These are phyloP conservation scores for Avena insularis DNA, from an alignment of 176 grass and related monocot species.

Conservation along the genomic window DNA sequence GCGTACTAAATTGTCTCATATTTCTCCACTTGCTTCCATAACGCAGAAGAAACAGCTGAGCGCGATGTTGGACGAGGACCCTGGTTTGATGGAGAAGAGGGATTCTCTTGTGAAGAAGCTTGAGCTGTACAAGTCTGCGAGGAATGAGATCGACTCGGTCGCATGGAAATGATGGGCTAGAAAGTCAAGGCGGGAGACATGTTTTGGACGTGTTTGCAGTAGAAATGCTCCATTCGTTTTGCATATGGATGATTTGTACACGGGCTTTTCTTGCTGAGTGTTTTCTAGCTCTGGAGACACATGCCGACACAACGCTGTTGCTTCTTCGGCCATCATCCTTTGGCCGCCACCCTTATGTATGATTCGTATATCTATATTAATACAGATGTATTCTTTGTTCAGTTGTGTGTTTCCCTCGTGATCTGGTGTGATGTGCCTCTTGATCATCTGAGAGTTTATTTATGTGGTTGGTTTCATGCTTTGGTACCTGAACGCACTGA, in stretches of 20 bases:
- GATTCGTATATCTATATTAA: constrained; percentile 35
- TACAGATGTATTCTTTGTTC: constrained; percentile 45
- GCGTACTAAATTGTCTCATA: not conserved
- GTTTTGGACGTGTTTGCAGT: constrained; percentile 31
- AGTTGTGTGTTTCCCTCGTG: too few relatives aligned
- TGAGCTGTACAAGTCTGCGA: constrained; percentile 93
- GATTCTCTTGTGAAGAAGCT: constrained; percentile 87
- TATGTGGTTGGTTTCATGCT: not conserved
- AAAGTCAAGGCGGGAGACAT: not conserved
- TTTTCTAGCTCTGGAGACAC: constrained; percentile 21
- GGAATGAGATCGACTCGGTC: constrained; percentile 93
- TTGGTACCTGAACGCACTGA: not conserved
- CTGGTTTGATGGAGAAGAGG: constrained; percentile 98
- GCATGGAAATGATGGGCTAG: constrained; percentile 83
- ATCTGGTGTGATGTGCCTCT: not conserved
- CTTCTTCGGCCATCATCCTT: not conserved
- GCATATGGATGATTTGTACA: constrained; percentile 37
- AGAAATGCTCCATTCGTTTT: constrained; percentile 33
- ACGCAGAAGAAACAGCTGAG: constrained; percentile 97
- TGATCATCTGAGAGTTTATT: not conserved
- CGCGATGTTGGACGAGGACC: constrained; percentile 96
- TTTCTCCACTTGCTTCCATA: not conserved
- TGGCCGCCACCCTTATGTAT: constrained; percentile 45
- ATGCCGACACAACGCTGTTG: not conserved
- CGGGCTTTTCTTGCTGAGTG: constrained; percentile 29